phyloP scores from a whole-genome alignment of 495 filamentous ascomycete genomes.

The Chaetomidium leptoderma region DNA sequence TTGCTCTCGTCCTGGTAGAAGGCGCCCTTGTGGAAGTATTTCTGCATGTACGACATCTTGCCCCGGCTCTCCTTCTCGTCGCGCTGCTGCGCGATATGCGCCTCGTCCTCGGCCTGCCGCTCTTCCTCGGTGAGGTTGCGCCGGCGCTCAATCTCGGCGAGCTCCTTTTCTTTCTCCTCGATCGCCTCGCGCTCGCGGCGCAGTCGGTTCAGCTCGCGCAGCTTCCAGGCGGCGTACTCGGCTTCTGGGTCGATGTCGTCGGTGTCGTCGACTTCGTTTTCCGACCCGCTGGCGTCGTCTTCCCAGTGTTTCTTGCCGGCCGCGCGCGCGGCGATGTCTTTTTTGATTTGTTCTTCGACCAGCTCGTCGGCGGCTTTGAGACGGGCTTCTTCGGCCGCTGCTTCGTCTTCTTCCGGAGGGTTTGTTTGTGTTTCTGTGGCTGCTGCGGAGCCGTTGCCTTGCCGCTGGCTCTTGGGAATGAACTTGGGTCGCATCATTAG shows the following conservation, averaged over 20 bases:
- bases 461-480: constrained; percentile 76
- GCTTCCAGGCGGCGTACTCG: constrained; percentile 88
- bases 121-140: constrained; percentile 84
- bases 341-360: constrained; percentile 82
- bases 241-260: constrained; percentile 85
- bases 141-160: constrained; percentile 83
- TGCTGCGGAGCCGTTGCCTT: constrained; percentile 15
- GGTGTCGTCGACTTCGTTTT: constrained; percentile 75
- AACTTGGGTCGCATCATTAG: constrained; percentile 86
- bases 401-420: constrained; percentile 27
- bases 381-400: constrained; percentile 42
- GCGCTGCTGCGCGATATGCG: constrained; percentile 69
- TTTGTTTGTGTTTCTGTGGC: constrained; percentile 20
- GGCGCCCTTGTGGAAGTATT: constrained; percentile 94
- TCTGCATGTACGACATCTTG: constrained; percentile 88
- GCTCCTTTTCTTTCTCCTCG: constrained; percentile 76
- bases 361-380: constrained; percentile 67
- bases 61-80: constrained; percentile 82
- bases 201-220: constrained; percentile 83
- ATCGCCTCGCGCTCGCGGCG: constrained; percentile 81
- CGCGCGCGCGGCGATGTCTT: constrained; percentile 68
- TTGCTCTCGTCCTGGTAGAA: constrained; percentile 84
- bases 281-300: constrained; percentile 68
- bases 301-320: constrained; percentile 76
- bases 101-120: constrained; percentile 78